Conservation (phyloP, 1,139 yeast genomes). For the Yamadazyma oceani region DNA sequence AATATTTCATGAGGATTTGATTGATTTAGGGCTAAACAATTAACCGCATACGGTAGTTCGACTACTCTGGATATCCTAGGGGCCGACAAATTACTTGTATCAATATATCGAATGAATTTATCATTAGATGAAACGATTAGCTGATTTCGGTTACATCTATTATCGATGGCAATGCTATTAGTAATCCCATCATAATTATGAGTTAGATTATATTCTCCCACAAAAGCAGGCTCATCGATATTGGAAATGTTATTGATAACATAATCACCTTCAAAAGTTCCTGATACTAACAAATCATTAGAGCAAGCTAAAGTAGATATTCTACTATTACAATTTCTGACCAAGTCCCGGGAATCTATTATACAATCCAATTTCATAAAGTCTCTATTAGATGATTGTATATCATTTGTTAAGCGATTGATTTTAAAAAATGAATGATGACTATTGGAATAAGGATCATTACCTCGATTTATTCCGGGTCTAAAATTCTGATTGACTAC, state of each 20-base stretch:
- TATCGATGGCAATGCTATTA: slow-evolving; percentile 47
- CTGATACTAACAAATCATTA: slow-evolving; percentile 45
- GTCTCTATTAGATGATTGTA: slow-evolving; percentile 19
- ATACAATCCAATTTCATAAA: slow-evolving; percentile 35
- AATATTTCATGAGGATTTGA: slow-evolving; percentile 36
- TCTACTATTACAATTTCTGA: slow-evolving; percentile 34
- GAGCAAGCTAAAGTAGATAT: slow-evolving; percentile 52
- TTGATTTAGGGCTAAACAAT: slow-evolving; percentile 46
- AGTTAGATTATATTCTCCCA: slow-evolving; percentile 44
- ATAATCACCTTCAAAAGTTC: slow-evolving; percentile 58
- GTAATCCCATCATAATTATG: slow-evolving; percentile 51
- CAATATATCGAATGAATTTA: slow-evolving; percentile 40
- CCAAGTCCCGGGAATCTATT: slow-evolving; percentile 38
- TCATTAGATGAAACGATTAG: slow-evolving; percentile 52
- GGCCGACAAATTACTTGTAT: slow-evolving; percentile 22
- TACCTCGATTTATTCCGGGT: background rate
- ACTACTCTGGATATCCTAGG: slow-evolving; percentile 13
- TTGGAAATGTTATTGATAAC: slow-evolving; percentile 27
- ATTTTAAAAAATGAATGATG: slow-evolving; percentile 37
- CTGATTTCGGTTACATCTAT: slow-evolving; percentile 21
- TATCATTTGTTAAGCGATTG: slow-evolving; percentile 29
- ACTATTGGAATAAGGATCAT: slow-evolving; percentile 21
- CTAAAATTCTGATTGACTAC: slow-evolving; percentile 15
- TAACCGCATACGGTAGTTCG: slow-evolving; percentile 49
- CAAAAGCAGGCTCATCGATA: slow-evolving; percentile 22